Base-by-base conservation (phyloP, 352 stramenopile genomes). In the Pythium dissotocum region DNA sequence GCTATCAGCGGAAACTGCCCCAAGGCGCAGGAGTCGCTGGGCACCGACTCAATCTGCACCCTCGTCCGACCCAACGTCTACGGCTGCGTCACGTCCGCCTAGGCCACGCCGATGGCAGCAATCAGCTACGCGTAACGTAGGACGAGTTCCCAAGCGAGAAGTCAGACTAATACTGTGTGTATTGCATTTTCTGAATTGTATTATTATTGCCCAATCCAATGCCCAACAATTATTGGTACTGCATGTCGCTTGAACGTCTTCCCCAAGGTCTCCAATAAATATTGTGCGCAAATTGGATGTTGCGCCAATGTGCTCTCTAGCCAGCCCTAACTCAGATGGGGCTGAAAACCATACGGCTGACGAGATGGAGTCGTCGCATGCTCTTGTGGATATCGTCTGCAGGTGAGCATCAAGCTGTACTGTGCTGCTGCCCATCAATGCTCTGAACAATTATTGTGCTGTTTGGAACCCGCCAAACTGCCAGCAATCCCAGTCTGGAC, bases 1-100 rank as follows among this genome's bases (percentile, higher is more conserved):
- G n/a, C 36, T 28, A 32, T 57, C 38, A 56, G 48, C n/a, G 65
- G 65, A 28, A 66, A 70, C 49, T 73, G 67, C 33, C 67, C 67
- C 10, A 32, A 24, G 7, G 33, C 30, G 16, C 67, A 70, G 32
- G 55, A 60, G n/a, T 48, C 21, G 0, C 67, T 73, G 1, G 5
- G 18, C 3, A 14, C 6, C 1, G 48, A 65, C 49, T 60, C 67
- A 3, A 51, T 40, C 6, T 73, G 67, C 57, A 26, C n/a, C 0
- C n/a, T 57, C 2, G 10, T 73, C 1, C 2, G 8, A 1, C 6
- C 67, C 0, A 51, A 51, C 4, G 67, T 73, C 9, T 73, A 59
- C 33, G 67, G 67, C 32, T 73, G 67, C 40, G 61, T 70, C 36
- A 18, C 16, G 28, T 42, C 21, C 1, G 62, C 42, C 4, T 49